These are phyloP conservation scores for Grigorovia humatica DNA, from an alignment of 805 yeast genomes.

Conservation along the genomic window DNA sequence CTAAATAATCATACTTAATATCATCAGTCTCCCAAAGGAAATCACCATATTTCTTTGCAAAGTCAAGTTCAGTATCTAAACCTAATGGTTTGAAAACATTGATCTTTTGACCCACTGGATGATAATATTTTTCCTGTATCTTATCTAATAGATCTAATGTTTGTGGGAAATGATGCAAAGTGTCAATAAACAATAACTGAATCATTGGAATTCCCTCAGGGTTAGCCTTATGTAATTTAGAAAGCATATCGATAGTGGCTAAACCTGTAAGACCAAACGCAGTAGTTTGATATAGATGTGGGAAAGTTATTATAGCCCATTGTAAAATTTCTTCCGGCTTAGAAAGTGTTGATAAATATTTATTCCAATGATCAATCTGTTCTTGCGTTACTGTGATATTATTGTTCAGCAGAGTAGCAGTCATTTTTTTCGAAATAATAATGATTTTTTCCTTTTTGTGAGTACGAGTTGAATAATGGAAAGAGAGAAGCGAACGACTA, in stretches of 20 bases:
- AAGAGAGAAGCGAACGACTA: too few species aligned
- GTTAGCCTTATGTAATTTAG: constrained; percentile 33
- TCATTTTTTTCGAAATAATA: neutral
- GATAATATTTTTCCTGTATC: constrained; percentile 44
- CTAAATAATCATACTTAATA: constrained; percentile 68
- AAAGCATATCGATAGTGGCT: constrained; percentile 75
- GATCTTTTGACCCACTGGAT: constrained; percentile 29
- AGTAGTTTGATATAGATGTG: constrained; percentile 77
- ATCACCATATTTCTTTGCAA: constrained; percentile 59
- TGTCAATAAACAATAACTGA: constrained; percentile 79
- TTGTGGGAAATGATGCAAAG: constrained; percentile 91
- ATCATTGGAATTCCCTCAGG: constrained; percentile 22
- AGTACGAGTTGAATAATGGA: too few species aligned
- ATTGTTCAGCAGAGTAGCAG: constrained; percentile 20
- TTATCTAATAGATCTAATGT: constrained; percentile 62
- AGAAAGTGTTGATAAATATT: constrained; percentile 37
- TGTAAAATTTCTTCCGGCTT: constrained; percentile 62
- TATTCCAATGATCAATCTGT: constrained; percentile 59
- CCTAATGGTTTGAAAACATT: constrained; percentile 61
- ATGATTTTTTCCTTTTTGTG: too few species aligned
- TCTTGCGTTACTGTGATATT: constrained; percentile 33
- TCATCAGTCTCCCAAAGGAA: constrained; percentile 79
- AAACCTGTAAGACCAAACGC: constrained; percentile 93
- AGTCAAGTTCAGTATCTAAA: constrained; percentile 48
- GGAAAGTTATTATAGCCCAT: constrained; percentile 82